These are phyloP conservation scores for Pyricularia pennisetigena DNA, from an alignment of 2,329 filamentous ascomycete species.

Conservation along the genomic window DNA sequence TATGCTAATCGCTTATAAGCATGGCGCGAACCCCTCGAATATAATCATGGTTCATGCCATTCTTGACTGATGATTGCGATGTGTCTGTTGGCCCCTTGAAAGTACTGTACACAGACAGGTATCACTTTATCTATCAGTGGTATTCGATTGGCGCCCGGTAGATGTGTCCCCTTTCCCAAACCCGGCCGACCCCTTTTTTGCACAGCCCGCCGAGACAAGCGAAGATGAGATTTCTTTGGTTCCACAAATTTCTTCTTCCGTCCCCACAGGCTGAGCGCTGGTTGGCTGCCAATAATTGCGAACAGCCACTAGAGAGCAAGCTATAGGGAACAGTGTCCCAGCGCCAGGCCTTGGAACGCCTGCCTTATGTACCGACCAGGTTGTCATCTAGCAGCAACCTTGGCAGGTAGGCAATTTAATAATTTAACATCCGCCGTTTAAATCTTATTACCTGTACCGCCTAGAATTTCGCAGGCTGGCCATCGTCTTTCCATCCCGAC, in stretches of 20 bases:
- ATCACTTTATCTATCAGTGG: background rate
- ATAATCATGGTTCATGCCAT: background rate
- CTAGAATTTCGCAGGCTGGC: background rate
- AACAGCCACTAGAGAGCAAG: background rate
- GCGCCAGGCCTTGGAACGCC: background rate
- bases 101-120: background rate
- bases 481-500: background rate
- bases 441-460: background rate
- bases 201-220: background rate
- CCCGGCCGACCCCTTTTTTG: background rate
- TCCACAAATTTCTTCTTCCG: background rate
- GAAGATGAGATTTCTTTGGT: background rate
- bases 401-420: background rate
- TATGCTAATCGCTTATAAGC: background rate
- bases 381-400: background rate
- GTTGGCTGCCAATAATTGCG: background rate
- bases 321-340: background rate
- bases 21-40: background rate
- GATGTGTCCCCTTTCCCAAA: background rate
- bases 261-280: background rate
- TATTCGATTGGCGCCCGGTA: background rate
- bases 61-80: background rate
- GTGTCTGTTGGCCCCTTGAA: background rate
- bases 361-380: background rate
- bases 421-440: constrained; percentile 1